Evolutionary conservation across 2,329 filamentous ascomycete species (phyloP).

Genomic region (Rhinocladiella similis): DNA sequence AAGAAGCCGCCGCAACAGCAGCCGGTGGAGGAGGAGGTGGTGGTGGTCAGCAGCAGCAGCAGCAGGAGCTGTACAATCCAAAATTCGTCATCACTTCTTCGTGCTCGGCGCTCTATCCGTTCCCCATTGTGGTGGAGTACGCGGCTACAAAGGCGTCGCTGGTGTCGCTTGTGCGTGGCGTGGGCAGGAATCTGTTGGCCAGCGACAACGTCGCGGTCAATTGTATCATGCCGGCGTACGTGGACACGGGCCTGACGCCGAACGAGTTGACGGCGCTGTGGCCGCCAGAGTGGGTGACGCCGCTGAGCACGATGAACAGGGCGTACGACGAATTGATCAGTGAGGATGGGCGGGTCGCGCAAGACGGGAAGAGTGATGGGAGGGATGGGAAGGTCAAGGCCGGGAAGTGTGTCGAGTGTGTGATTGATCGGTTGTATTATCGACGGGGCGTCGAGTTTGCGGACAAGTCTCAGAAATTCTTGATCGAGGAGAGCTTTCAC

Average conservation of each 20-base stretch:
- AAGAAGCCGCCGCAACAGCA: too few relatives aligned
- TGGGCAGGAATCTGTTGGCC: conserved; percentile 30
- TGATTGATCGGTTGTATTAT: conserved; percentile 43
- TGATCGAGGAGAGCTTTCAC: conserved; percentile 21
- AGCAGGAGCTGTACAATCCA: conserved; percentile 7
- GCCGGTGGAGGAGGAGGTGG: too few relatives aligned
- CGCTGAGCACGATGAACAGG: conserved; percentile 36
- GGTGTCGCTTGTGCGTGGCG: conserved; percentile 38
- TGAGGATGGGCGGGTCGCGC: conserved; percentile 32
- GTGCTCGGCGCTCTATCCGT: conserved; percentile 36
- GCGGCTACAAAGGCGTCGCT: conserved; percentile 45
- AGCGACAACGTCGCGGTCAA: conserved; percentile 39
- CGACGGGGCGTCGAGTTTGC: conserved; percentile 39
- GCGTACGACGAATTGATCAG: conserved; percentile 37
- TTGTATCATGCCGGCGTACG: conserved; percentile 36
- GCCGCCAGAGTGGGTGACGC: conserved; percentile 38
- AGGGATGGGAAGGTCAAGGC: conserved; percentile 13
- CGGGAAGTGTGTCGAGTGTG: conserved; percentile 41
- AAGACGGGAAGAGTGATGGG: conserved; percentile 18
- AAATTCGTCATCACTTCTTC: conserved; percentile 38
- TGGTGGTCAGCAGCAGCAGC: not conserved
- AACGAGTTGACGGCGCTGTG: conserved; percentile 30
- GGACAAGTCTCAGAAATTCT: conserved; percentile 43
- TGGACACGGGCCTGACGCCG: conserved; percentile 37
- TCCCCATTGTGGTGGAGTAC: conserved; percentile 41